phyloP scores from a whole-genome alignment of 371 early-diverging fungal genomes.

The Lichtheimia corymbifera region DNA sequence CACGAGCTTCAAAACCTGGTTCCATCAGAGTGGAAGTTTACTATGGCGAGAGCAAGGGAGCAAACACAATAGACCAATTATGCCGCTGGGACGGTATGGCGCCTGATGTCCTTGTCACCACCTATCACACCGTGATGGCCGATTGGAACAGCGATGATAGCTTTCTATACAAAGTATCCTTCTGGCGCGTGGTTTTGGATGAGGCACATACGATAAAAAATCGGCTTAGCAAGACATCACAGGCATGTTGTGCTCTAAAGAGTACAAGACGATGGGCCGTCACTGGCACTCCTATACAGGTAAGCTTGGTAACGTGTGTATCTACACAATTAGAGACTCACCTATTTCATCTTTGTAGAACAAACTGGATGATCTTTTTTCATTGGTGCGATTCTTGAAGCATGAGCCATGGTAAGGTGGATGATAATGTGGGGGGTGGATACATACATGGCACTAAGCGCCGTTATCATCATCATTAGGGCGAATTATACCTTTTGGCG shows the following conservation, averaged over 20 bases:
- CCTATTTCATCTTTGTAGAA: slow-evolving; percentile 30
- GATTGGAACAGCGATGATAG: slow-evolving; percentile 39
- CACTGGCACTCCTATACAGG: slow-evolving; percentile 76
- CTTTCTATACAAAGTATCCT: slow-evolving; percentile 42
- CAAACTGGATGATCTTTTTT: slow-evolving; percentile 80
- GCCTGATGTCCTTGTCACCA: slow-evolving; percentile 67
- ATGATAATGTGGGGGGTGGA: neutral
- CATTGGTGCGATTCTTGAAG: slow-evolving; percentile 78
- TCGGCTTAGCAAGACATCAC: slow-evolving; percentile 54
- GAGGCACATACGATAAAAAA: slow-evolving; percentile 82
- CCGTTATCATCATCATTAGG: slow-evolving; percentile 20
- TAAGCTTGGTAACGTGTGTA: too few species aligned
- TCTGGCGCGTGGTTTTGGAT: slow-evolving; percentile 71
- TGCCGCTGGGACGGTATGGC: slow-evolving; percentile 40
- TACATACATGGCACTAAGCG: neutral
- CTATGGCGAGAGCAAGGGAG: slow-evolving; percentile 51
- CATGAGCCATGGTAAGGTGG: slow-evolving; percentile 65
- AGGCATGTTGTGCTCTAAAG: slow-evolving; percentile 59
- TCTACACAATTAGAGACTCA: too few species aligned
- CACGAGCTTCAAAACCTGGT: slow-evolving; percentile 46
- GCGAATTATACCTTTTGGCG: slow-evolving; percentile 65
- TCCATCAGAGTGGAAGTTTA: slow-evolving; percentile 52
- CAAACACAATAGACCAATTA: slow-evolving; percentile 6
- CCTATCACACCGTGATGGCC: slow-evolving; percentile 62
- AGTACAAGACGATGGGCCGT: slow-evolving; percentile 78